Evolutionary conservation across 1,284 basidiomycete genomes (phyloP).

Genomic region (Fistulinella cinereoalba): DNA sequence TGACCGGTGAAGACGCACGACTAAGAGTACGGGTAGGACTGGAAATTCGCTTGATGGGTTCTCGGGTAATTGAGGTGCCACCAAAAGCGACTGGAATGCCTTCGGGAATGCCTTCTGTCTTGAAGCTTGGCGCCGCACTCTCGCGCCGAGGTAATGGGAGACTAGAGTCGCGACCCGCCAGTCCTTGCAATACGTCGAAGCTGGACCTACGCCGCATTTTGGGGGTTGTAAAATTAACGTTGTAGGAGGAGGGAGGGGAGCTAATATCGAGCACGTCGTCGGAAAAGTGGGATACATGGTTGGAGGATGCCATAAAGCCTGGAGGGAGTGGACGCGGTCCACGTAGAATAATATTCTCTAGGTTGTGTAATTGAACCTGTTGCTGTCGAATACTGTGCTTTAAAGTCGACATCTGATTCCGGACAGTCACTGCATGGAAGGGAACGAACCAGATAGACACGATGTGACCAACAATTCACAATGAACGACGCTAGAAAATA

Average conservation of each 20-base stretch:
- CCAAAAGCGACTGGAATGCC: conserved; percentile 64
- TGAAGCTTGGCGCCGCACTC: conserved; percentile 30
- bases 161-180: conserved; percentile 71
- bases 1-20: conserved; percentile 52
- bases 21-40: conserved; percentile 77
- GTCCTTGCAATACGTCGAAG: conserved; percentile 64
- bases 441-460: conserved; percentile 29
- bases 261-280: conserved; percentile 35
- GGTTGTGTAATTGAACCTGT: conserved; percentile 63
- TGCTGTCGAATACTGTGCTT: conserved; percentile 77
- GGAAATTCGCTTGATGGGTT: conserved; percentile 49
- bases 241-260: conserved; percentile 38
- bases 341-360: conserved; percentile 63
- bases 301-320: conserved; percentile 38
- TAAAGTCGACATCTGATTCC: conserved; percentile 70
- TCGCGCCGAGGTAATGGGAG: conserved; percentile 65
- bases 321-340: conserved; percentile 57
- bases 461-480: conserved; percentile 26
- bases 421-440: conserved; percentile 53
- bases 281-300: conserved; percentile 35
- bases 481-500: conserved; percentile 32
- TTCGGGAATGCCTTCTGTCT: conserved; percentile 61
- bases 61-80: conserved; percentile 37
- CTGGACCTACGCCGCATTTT: conserved; percentile 61
- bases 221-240: conserved; percentile 34